A percentile compares a stretch with the other conserved stretches of the same genome.
phyloP scores from a whole-genome alignment of 495 filamentous ascomycete genomes.

The Lophiotrema nucula region DNA sequence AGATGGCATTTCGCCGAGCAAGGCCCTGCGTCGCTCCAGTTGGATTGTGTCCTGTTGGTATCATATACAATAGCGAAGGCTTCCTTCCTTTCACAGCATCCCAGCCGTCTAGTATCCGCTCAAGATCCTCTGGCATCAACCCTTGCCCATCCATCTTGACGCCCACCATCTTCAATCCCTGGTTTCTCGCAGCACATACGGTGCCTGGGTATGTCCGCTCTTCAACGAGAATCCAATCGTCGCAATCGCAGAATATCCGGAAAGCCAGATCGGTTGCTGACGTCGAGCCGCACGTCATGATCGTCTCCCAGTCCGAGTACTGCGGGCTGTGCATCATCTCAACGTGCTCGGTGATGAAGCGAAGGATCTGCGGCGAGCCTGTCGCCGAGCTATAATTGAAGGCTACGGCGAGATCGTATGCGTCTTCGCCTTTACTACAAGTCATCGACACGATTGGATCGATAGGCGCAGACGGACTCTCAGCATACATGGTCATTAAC shows the following conservation, averaged over 20 bases:
- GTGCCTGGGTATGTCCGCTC: slow-evolving; percentile 33
- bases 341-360: slow-evolving; percentile 34
- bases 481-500: no score
- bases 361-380: slow-evolving; percentile 25
- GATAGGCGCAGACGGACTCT: no score
- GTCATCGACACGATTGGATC: no score
- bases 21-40: slow-evolving; percentile 71
- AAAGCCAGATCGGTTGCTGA: slow-evolving; percentile 35
- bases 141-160: slow-evolving; percentile 21
- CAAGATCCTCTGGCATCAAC: slow-evolving; percentile 18
- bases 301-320: slow-evolving; percentile 34
- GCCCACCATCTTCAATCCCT: slow-evolving; percentile 28
- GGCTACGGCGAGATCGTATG: slow-evolving; percentile 24
- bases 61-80: slow-evolving; percentile 39
- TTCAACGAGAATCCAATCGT: slow-evolving; percentile 30
- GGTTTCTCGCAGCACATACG: slow-evolving; percentile 1
- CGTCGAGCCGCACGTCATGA: slow-evolving; percentile 33
- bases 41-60: slow-evolving; percentile 79
- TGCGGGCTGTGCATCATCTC: slow-evolving; percentile 35
- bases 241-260: slow-evolving; percentile 33
- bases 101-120: slow-evolving; percentile 25
- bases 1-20: slow-evolving; percentile 63
- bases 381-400: slow-evolving; percentile 26
- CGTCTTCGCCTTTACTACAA: no score
- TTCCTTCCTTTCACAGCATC: slow-evolving; percentile 19